Conservation (phyloP, 2,329 filamentous ascomycete genomes). For the Trichoderma sp. region DNA sequence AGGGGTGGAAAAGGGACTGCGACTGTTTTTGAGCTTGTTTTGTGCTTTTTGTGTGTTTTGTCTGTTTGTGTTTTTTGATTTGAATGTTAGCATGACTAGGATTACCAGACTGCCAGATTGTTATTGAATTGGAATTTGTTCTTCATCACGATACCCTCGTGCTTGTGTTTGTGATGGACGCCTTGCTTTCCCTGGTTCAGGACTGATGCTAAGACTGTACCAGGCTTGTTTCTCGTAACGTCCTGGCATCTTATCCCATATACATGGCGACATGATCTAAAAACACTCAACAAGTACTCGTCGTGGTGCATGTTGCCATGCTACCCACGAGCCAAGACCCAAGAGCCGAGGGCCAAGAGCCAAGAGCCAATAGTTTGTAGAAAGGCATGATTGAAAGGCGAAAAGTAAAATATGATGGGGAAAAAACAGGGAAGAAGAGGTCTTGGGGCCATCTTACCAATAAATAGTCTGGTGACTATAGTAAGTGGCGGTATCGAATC, state of each 20-base stretch:
- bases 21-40: background rate
- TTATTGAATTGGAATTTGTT: slow-evolving; percentile 14
- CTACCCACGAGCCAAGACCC: background rate
- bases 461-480: background rate
- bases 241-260: background rate
- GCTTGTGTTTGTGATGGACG: background rate
- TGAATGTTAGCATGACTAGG: slow-evolving; percentile 1
- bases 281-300: background rate
- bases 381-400: background rate
- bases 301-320: background rate
- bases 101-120: slow-evolving; percentile 9
- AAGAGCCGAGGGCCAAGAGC: background rate
- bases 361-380: too few relatives aligned
- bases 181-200: background rate
- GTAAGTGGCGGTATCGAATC: background rate
- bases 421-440: background rate
- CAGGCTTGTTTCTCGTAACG: background rate
- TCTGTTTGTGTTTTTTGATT: background rate
- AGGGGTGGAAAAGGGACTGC: background rate
- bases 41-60: background rate
- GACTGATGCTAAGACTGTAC: background rate
- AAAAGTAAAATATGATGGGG: background rate
- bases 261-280: background rate
- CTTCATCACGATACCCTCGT: background rate
- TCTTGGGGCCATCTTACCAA: background rate